Conservation (phyloP, 495 filamentous ascomycete species). For the Lasiosphaeria hispida region DNA sequence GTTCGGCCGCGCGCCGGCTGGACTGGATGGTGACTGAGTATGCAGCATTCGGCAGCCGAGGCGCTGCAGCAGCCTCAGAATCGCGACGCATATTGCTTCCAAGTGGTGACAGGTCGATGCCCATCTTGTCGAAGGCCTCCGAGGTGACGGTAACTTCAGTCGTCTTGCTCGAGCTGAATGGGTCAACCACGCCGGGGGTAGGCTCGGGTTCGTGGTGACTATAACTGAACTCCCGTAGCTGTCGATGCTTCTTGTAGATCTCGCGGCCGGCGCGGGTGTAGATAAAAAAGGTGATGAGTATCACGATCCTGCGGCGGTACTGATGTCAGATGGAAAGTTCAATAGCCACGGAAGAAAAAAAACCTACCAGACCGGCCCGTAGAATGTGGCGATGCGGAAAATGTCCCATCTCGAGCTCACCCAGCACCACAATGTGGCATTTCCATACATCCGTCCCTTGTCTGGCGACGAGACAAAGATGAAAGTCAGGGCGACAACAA, state of each 20-base stretch:
- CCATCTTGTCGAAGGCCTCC: constrained; percentile 31
- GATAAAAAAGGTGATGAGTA: constrained; percentile 66
- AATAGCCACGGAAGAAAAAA: neutral
- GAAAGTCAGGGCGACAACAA: constrained; percentile 66
- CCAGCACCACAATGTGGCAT: constrained; percentile 87
- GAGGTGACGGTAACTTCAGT: constrained; percentile 55
- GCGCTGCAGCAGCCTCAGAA: constrained; percentile 4
- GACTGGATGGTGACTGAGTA: constrained; percentile 52
- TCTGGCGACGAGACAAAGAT: constrained; percentile 56
- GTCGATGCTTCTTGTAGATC: constrained; percentile 58
- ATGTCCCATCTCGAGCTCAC: constrained; percentile 62
- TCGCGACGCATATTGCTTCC: constrained; percentile 18
- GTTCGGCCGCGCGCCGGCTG: constrained; percentile 17
- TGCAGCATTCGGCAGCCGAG: constrained; percentile 25
- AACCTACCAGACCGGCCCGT: constrained; percentile 75
- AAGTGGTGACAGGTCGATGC: constrained; percentile 25
- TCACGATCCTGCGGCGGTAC: constrained; percentile 50
- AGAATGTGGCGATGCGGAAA: constrained; percentile 74
- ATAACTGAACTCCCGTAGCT: constrained; percentile 45
- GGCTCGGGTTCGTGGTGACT: constrained; percentile 43
- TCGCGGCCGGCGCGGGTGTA: constrained; percentile 70
- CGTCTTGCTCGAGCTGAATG: constrained; percentile 54
- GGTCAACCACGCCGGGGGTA: constrained; percentile 42
- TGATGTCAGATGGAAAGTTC: constrained; percentile 12
- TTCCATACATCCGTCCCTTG: constrained; percentile 65